Base-by-base conservation (phyloP, 2,329 filamentous ascomycete genomes). In the Sclerotinia glacialis region DNA sequence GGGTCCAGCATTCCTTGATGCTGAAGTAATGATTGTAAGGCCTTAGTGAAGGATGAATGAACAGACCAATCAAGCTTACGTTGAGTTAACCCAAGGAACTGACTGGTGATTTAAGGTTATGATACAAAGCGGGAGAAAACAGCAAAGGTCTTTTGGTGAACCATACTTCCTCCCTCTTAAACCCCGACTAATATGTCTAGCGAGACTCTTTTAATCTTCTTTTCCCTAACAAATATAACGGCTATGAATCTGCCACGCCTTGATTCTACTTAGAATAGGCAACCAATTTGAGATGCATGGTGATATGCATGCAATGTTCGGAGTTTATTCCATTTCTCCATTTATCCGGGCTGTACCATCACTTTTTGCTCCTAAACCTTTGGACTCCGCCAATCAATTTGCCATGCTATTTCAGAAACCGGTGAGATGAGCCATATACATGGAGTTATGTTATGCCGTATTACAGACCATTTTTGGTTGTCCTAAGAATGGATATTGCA, bases 371-470 rank as follows among this genome's bases (percentile, higher is more conserved):
- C 42, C 26, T 64, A 26, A 37, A 14, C 12, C 12, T 23, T 42
- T 55, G 6, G 16, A 28, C 8, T 44, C 34, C 37, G 9, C 61
- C 37, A 58, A 64, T 58, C 28, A 64, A 42, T 7, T 21, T 16
- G 34, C 40, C n/a, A 47, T 14, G 42, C 28, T 28, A 21, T 28
- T 52, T 16, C 47, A n/a, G 21, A 28, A 62, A 26, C 34, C 47
- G 40, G 52, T 53, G 18, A 62, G 23, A 21, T 31, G 46, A 23
- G 16, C 18, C 28, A 46, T 44, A 47, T 26, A 58, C 50, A 64
- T 58, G 62, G 62, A 58, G 50, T 37, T 23, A 37, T 49, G n/a
- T 64, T 49, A 49, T 6, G 62, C 62, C 52, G 62, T 64, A 64
- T 64, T 64, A 64, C 52, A 52, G 12, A 5, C n/a, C 16, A 42